phyloP scores from a whole-genome alignment of 2,329 filamentous ascomycete species.

The Penicillium sp. region DNA sequence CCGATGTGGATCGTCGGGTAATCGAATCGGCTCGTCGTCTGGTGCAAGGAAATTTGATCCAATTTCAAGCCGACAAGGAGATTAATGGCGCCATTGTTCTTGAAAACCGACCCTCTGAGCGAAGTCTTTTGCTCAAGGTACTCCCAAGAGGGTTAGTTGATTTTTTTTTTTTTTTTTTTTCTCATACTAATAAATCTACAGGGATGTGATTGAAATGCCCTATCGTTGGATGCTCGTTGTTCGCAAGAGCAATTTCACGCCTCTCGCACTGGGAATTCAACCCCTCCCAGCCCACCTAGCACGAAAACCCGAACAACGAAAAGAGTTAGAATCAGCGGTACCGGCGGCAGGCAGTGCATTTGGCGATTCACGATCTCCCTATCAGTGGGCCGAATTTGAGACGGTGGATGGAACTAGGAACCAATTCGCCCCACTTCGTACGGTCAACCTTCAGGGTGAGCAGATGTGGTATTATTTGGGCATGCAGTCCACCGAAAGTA shows the following conservation, averaged over 20 bases:
- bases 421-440: conserved; percentile 60
- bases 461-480: conserved; percentile 89
- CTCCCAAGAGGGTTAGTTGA: conserved; percentile 74
- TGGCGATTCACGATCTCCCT: conserved; percentile 55
- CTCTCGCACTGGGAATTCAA: conserved; percentile 46
- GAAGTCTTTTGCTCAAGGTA: conserved; percentile 74
- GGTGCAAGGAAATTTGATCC: conserved; percentile 72
- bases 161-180: conserved; percentile 9
- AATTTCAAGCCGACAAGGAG: conserved; percentile 80
- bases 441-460: conserved; percentile 68
- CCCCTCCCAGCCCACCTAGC: conserved; percentile 49
- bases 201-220: conserved; percentile 61
- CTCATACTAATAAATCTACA: conserved; percentile 19
- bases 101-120: conserved; percentile 75
- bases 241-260: conserved; percentile 49
- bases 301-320: conserved; percentile 51
- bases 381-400: conserved; percentile 78
- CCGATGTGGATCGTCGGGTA: conserved; percentile 70
- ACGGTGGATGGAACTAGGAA: conserved; percentile 54
- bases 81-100: conserved; percentile 88
- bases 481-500: conserved; percentile 80
- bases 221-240: conserved; percentile 51
- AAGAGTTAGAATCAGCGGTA: conserved; percentile 59
- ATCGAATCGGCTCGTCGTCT: conserved; percentile 66
- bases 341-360: conserved; percentile 67